Conservation (phyloP, 2,329 filamentous ascomycete genomes). For the Coccinonectria pachysandricola region DNA sequence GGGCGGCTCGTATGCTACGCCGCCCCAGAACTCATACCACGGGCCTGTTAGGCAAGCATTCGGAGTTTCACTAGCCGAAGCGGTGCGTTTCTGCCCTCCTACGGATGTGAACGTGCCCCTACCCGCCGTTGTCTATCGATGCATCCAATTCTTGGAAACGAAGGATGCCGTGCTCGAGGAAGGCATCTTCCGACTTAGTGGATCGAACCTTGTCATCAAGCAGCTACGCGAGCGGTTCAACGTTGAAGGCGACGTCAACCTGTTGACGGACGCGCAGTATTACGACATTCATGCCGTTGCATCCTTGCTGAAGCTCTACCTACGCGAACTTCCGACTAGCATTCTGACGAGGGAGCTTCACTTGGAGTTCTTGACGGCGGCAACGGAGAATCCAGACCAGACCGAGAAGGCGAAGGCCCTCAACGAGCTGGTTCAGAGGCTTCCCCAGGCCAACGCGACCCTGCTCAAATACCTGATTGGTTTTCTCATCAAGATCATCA, state of each 20-base stretch:
- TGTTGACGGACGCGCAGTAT: conserved; percentile 72
- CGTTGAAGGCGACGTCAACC: conserved; percentile 78
- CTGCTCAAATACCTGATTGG: conserved; percentile 76
- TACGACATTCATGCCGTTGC: conserved; percentile 96
- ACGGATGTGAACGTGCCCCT: conserved; percentile 63
- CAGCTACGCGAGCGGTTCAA: conserved; percentile 88
- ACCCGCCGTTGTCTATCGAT: conserved; percentile 89
- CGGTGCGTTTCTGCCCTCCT: conserved; percentile 71
- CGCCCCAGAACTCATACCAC: conserved; percentile 30
- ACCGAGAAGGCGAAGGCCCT: conserved; percentile 68
- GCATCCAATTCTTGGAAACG: conserved; percentile 80
- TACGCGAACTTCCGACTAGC: conserved; percentile 83
- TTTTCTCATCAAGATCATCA: conserved; percentile 86
- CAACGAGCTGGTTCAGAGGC: conserved; percentile 65
- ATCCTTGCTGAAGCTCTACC: conserved; percentile 84
- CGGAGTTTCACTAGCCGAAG: conserved; percentile 74
- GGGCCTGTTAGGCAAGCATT: conserved; percentile 64
- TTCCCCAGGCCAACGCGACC: conserved; percentile 72
- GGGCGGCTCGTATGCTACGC: conserved; percentile 34
- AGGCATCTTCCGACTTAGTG: conserved; percentile 91
- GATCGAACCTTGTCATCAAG: conserved; percentile 93
- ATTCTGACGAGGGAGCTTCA: conserved; percentile 88
- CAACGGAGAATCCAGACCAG: conserved; percentile 67
- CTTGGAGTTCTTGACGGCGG: conserved; percentile 71
- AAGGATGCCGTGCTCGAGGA: conserved; percentile 79